Percentiles rank a stretch among this genome's conserved stretches.
Evolutionary conservation across 345 rosid species (phyloP).

Genomic region (Citrus unshiu): DNA sequence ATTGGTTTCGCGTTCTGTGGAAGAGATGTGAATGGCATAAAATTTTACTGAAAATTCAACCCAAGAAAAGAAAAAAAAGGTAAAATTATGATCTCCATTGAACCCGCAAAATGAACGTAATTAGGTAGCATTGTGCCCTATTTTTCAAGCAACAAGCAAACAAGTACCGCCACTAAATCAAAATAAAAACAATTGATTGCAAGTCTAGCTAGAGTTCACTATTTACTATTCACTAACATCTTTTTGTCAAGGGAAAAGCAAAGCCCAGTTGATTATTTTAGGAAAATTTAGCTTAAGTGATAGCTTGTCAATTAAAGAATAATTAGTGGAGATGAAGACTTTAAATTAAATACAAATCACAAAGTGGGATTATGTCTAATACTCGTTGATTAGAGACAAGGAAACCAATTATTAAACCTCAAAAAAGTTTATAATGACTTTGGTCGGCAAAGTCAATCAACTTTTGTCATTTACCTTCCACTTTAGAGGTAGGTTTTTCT

Average conservation of each 20-base stretch:
- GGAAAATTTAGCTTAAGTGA: not conserved
- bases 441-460: constrained; percentile 25
- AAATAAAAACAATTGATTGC: not conserved
- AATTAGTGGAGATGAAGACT: constrained; percentile 3
- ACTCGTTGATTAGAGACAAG: constrained; percentile 21
- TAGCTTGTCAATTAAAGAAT: not conserved
- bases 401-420: constrained; percentile 11
- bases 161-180: constrained; percentile 4
- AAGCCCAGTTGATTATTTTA: not conserved
- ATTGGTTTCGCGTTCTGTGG: not conserved
- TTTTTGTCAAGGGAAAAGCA: not conserved
- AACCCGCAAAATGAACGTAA: not conserved
- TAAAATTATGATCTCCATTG: not conserved
- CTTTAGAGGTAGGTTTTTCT: not conserved
- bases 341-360: constrained; percentile 1
- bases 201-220: not conserved
- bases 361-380: constrained; percentile 12
- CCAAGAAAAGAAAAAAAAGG: not conserved
- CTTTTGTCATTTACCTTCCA: not conserved
- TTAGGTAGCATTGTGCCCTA: constrained; percentile 12
- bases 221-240: not conserved
- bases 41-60: constrained; percentile 1
- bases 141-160: constrained; percentile 17
- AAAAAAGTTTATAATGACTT: constrained; percentile 16
- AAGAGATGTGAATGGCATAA: constrained; percentile 1